Conservation (phyloP, 441 rosid genomes). For the Erodium chrysanthum region DNA sequence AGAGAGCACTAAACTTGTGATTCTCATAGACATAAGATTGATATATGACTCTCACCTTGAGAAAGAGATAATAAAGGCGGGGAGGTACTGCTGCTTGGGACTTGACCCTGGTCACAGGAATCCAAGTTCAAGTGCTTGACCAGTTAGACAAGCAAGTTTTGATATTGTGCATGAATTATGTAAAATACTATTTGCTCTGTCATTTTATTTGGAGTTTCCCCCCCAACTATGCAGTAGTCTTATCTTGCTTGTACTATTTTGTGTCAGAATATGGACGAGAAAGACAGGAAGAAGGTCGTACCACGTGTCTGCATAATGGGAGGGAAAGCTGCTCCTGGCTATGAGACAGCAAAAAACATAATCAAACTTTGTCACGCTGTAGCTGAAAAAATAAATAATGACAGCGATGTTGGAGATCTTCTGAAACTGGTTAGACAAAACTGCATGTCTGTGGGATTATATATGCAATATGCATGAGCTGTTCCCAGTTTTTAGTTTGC, state of each 20-base stretch:
- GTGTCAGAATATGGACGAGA: constrained; percentile 35
- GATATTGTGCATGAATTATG: too few species aligned
- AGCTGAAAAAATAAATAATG: constrained; percentile 39
- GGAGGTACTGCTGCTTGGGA: too few species aligned
- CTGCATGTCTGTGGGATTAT: too few species aligned
- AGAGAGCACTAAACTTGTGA: too few species aligned
- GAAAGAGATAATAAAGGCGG: too few species aligned
- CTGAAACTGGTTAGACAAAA: constrained; percentile 40
- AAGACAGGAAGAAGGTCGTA: constrained; percentile 36
- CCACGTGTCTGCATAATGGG: constrained; percentile 52
- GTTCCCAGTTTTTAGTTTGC: constrained; percentile 2
- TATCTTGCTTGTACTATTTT: constrained; percentile 14
- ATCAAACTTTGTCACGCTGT: constrained; percentile 43
- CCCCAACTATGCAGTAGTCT: not conserved
- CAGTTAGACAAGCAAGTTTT: too few species aligned
- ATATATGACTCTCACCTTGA: too few species aligned
- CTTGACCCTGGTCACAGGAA: too few species aligned
- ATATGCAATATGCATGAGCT: not conserved
- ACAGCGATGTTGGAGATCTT: constrained; percentile 41
- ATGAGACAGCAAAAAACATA: constrained; percentile 40
- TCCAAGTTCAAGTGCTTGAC: too few species aligned
- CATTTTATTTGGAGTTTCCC: constrained; percentile 2
- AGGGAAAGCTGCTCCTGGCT: constrained; percentile 57
- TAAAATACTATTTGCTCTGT: too few species aligned
- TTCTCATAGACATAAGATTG: too few species aligned